Percentiles rank a stretch among this genome's conserved stretches.
These are phyloP conservation scores for Rhododendron griersonianum DNA, from an alignment of 148 eudicot species.

Conservation along the genomic window DNA sequence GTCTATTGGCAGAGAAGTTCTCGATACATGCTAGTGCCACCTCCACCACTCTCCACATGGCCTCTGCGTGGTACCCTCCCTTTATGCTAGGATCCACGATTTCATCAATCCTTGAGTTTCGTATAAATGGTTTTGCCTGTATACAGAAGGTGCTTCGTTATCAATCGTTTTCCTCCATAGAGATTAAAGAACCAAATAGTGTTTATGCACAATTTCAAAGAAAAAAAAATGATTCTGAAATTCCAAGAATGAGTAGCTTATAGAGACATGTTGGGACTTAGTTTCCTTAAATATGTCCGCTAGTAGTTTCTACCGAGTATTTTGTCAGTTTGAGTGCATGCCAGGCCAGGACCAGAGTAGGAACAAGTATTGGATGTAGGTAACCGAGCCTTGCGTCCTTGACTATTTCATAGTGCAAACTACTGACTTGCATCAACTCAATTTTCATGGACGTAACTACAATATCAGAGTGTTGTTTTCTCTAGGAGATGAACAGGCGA, in stretches of 20 bases:
- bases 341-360: background rate
- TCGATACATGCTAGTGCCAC: conserved; percentile 57
- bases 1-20: conserved; percentile 44
- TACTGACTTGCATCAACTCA: background rate
- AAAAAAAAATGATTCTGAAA: background rate
- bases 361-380: background rate
- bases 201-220: background rate
- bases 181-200: background rate
- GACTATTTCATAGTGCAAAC: background rate
- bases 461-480: background rate
- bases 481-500: background rate
- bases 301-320: background rate
- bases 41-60: conserved; percentile 62
- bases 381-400: background rate
- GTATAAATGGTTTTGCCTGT: conserved; percentile 51
- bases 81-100: conserved; percentile 54
- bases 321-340: background rate
- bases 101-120: conserved; percentile 42
- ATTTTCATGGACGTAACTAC: background rate
- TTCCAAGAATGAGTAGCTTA: background rate
- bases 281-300: background rate
- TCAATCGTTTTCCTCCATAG: background rate
- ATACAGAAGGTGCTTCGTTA: background rate
- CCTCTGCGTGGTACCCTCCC: conserved; percentile 50
- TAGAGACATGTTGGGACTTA: background rate